These are phyloP conservation scores for Capsicum baccatum DNA, from an alignment of 257 asterid genomes.

Conservation along the genomic window DNA sequence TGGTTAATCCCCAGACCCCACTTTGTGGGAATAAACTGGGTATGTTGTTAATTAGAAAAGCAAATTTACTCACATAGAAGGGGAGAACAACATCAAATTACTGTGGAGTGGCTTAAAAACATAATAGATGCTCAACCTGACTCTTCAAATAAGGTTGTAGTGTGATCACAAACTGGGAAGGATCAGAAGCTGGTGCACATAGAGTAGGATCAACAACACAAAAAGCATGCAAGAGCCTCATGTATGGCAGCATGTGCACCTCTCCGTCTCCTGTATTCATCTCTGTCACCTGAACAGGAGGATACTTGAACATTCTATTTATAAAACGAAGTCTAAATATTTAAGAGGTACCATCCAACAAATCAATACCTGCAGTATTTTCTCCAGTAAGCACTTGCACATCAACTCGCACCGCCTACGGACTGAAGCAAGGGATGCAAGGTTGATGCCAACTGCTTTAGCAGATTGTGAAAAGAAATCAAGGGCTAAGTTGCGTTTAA, in stretches of 20 bases:
- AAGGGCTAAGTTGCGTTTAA: conserved; percentile 80
- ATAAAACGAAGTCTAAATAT: conserved; percentile 13
- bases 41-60: neutral
- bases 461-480: conserved; percentile 97
- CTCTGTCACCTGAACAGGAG: conserved; percentile 74
- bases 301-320: conserved; percentile 8
- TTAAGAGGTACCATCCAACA: conserved; percentile 33
- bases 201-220: conserved; percentile 88
- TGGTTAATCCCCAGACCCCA: neutral
- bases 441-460: conserved; percentile 95
- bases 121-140: conserved; percentile 58
- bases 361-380: conserved; percentile 77
- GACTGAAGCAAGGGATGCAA: conserved; percentile 88
- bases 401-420: conserved; percentile 95
- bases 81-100: conserved; percentile 9
- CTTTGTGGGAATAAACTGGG: too few relatives aligned
- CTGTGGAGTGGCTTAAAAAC: neutral
- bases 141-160: conserved; percentile 93
- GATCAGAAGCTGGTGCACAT: conserved; percentile 95
- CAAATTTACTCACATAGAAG: conserved; percentile 23
- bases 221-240: conserved; percentile 89
- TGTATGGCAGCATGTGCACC: conserved; percentile 83
- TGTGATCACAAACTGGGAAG: conserved; percentile 93
- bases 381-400: conserved; percentile 98
- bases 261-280: conserved; percentile 74